These are phyloP conservation scores for Suillus spraguei DNA, from an alignment of 768 basidiomycete genomes.

Conservation along the genomic window DNA sequence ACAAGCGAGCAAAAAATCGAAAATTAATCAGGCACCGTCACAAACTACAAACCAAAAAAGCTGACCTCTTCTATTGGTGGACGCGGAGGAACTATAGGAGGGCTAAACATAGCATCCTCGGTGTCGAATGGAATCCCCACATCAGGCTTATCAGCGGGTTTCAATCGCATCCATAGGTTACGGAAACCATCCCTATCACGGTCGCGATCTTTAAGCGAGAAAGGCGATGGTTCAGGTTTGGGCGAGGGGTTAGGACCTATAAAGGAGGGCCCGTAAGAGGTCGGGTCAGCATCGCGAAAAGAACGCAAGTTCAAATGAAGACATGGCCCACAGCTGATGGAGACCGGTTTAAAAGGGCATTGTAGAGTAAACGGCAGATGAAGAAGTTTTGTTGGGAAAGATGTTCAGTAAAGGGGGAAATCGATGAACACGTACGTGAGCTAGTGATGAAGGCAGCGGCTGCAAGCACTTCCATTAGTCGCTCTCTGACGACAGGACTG, in stretches of 20 bases:
- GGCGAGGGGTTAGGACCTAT: not conserved
- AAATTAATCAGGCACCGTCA: not conserved
- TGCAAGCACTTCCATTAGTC: conserved; percentile 78
- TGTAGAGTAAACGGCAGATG: not conserved
- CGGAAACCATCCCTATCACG: conserved; percentile 59
- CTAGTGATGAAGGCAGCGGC: conserved; percentile 66
- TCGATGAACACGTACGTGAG: conserved; percentile 21
- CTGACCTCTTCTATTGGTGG: conserved; percentile 6
- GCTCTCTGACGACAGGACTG: conserved; percentile 78
- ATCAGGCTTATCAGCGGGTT: conserved; percentile 79
- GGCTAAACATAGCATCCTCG: conserved; percentile 80
- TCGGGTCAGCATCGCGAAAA: not conserved
- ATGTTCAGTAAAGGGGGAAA: not conserved
- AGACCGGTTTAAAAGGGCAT: not conserved
- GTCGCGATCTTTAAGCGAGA: conserved; percentile 26
- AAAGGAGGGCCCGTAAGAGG: not conserved
- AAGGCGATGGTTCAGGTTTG: conserved; percentile 11
- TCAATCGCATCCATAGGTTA: conserved; percentile 79
- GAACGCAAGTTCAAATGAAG: not conserved
- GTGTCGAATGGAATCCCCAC: conserved; percentile 80
- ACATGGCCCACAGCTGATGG: not conserved
- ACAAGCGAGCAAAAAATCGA: not conserved
- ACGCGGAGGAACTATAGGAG: conserved; percentile 43
- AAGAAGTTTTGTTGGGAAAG: not conserved
- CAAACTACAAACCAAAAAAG: not conserved